Base-by-base conservation (phyloP, 139 green algal species). In the Tetradesmus obliquus region DNA sequence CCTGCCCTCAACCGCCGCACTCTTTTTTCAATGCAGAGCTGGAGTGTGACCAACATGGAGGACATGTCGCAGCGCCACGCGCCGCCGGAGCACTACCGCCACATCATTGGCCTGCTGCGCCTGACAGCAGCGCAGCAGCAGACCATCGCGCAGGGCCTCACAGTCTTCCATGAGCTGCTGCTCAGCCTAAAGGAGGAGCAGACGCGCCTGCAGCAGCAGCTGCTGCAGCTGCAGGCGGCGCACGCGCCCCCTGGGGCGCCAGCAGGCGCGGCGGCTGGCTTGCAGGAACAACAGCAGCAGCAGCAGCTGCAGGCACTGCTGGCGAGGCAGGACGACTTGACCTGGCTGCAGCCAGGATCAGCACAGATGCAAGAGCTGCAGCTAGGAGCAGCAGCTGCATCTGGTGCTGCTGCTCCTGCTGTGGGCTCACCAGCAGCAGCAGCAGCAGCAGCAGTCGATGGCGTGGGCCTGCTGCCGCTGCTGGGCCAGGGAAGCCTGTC, bases 1-100 rank as follows among this genome's bases (percentile, higher is more conserved):
- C 32, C 71, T 45, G 71, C 71, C 17, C 71, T 12, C 71, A 22
- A 19, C 71, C 20, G 71, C 71, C 4, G 5, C 12, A 7, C 71
- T 22, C 10, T 22, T 24, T 79, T 9, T 79, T 24, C 71, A 66
- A 7, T 79, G 12, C 71, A 79, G 71, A 79, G 17, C 17, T 79
- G 71, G 71, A 79, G 71, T 12, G 20, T 79, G 9, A 79, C 71
- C 71, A 79, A 79, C 71, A 7, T 79, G 71, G 71, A 22, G 71
- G 71, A 79, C 12, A 79, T 79, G 71, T n/a, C 71, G 71, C 71
- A 79, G 71, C 71, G 71, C 71, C 71, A 79, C 17, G 71, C 71
- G 12, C 71, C 71, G 10, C 12, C 71, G 12, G 71, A 79, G 71
- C 71, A 24, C 12, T 24, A 79, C 71, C 71, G 20, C 4, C 71